A percentile compares a stretch with the other conserved stretches of the same genome.
Conservation (phyloP, 2,329 filamentous ascomycete genomes). For the Nigrospora oryzae region DNA sequence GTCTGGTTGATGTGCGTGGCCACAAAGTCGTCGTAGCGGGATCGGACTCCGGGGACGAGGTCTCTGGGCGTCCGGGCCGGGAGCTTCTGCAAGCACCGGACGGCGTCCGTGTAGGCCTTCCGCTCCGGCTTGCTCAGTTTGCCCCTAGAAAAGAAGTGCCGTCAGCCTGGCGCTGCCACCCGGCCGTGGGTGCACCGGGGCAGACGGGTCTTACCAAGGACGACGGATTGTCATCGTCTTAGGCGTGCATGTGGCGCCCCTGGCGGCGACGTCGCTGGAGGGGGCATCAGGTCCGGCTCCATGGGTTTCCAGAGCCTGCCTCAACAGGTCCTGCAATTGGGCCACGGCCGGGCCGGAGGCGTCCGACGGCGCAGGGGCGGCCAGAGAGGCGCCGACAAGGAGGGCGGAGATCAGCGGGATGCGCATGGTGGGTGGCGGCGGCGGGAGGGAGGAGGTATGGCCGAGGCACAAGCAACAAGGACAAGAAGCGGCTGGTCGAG, state of each 20-base stretch:
- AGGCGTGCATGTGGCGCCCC: neutral
- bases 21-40: slow-evolving; percentile 17
- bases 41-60: slow-evolving; percentile 11
- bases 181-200: neutral
- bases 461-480: neutral
- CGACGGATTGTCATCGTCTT: neutral
- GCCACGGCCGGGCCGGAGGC: neutral
- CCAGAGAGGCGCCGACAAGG: neutral
- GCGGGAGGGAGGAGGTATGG: neutral
- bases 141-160: slow-evolving; percentile 4
- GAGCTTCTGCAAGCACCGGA: slow-evolving; percentile 10
- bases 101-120: slow-evolving; percentile 11
- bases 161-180: neutral
- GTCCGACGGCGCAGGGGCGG: neutral
- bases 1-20: slow-evolving; percentile 16
- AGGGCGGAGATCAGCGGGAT: neutral
- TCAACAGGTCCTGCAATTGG: neutral
- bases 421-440: neutral
- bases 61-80: slow-evolving; percentile 7
- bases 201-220: neutral
- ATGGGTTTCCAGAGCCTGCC: neutral
- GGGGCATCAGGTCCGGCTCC: neutral
- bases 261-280: neutral
- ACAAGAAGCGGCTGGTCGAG: neutral
- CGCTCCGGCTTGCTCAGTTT: slow-evolving; percentile 7